These are phyloP conservation scores for Stachybotrys elegans DNA, from an alignment of 2,329 filamentous ascomycete genomes.

Conservation along the genomic window DNA sequence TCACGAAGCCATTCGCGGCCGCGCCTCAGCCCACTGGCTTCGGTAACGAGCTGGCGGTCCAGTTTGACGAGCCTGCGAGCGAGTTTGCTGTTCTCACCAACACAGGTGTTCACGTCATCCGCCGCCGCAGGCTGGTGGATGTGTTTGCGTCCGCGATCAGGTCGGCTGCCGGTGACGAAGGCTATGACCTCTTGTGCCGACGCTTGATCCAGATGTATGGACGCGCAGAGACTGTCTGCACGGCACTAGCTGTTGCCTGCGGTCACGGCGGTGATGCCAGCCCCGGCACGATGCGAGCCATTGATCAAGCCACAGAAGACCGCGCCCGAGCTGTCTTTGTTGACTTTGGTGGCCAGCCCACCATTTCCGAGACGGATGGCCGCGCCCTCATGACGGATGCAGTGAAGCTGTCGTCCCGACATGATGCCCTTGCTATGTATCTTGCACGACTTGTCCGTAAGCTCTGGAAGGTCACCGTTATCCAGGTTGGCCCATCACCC, in stretches of 20 bases:
- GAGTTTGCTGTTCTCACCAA: conserved; percentile 92
- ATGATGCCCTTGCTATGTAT: conserved; percentile 84
- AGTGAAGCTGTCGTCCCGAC: conserved; percentile 81
- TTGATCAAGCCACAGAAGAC: conserved; percentile 81
- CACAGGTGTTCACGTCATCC: conserved; percentile 80
- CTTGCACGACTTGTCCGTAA: conserved; percentile 82
- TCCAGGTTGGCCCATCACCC: conserved; percentile 46
- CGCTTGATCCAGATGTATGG: conserved; percentile 85
- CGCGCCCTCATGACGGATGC: conserved; percentile 70
- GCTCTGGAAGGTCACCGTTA: conserved; percentile 78
- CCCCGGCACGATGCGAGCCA: conserved; percentile 69
- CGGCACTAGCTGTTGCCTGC: conserved; percentile 89
- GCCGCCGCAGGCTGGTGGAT: conserved; percentile 80
- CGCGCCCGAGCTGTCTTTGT: conserved; percentile 84
- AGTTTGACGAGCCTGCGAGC: conserved; percentile 76
- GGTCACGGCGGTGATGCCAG: conserved; percentile 77
- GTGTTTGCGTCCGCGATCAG: conserved; percentile 82
- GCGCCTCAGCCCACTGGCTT: conserved; percentile 69
- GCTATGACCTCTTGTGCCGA: conserved; percentile 73
- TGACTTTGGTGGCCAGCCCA: conserved; percentile 84
- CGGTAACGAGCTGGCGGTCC: conserved; percentile 93
- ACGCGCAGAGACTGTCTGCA: conserved; percentile 80
- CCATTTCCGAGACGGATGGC: conserved; percentile 72
- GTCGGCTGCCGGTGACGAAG: conserved; percentile 68
- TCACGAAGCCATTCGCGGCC: conserved; percentile 68